A percentile compares a stretch with the other conserved stretches of the same genome.
phyloP scores from a whole-genome alignment of 257 asterid genomes.

The Hygrophila difformis region DNA sequence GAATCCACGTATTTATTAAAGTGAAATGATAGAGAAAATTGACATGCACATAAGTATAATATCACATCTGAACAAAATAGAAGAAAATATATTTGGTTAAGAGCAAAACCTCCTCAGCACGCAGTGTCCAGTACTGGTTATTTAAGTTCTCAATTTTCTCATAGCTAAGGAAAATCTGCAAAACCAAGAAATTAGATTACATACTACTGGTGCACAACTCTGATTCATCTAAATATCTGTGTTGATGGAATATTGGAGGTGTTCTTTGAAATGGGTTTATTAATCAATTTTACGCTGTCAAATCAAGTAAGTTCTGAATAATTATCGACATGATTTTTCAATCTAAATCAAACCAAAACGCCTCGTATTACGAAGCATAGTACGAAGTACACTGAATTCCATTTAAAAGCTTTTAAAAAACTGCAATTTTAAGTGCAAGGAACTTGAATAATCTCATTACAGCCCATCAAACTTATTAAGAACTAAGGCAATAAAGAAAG shows the following conservation, averaged over 20 bases:
- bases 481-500: constrained; percentile 14
- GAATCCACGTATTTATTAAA: too few relatives aligned
- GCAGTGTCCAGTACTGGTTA: constrained; percentile 92
- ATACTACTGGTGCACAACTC: too few relatives aligned
- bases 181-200: too few relatives aligned
- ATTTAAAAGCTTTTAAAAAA: too few relatives aligned
- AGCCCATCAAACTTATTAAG: constrained; percentile 6
- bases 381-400: not conserved
- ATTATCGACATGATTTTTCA: not conserved
- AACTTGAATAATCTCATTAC: too few relatives aligned
- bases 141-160: constrained; percentile 91
- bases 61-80: constrained; percentile 9
- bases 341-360: not conserved
- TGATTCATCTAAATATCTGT: too few relatives aligned
- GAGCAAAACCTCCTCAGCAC: constrained; percentile 78
- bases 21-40: too few relatives aligned
- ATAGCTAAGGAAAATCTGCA: constrained; percentile 70
- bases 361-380: not conserved
- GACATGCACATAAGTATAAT: too few relatives aligned
- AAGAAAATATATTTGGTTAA: constrained; percentile 10
- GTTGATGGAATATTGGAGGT: too few relatives aligned
- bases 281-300: not conserved
- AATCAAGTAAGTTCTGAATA: not conserved
- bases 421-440: too few relatives aligned
- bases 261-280: too few relatives aligned